These are phyloP conservation scores for Athelia psychrophila DNA, from an alignment of 1,284 basidiomycete species.

Conservation along the genomic window DNA sequence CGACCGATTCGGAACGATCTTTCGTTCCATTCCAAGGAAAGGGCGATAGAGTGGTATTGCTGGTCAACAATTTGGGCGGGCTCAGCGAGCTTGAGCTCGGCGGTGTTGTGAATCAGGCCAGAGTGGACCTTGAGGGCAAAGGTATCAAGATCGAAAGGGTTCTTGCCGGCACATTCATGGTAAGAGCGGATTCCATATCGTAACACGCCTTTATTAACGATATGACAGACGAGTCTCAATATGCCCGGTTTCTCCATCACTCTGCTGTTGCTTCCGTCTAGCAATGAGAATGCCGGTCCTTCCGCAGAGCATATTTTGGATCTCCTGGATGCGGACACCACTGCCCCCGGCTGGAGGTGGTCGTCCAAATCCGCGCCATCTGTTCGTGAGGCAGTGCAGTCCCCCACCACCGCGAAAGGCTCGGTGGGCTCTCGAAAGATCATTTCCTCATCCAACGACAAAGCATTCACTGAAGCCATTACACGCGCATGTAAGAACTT, in stretches of 20 bases:
- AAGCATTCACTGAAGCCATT: conserved; percentile 55
- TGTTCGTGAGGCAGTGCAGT: conserved; percentile 11
- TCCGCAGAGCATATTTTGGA: conserved; percentile 58
- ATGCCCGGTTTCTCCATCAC: conserved; percentile 96
- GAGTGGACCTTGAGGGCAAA: conserved; percentile 49
- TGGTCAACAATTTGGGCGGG: conserved; percentile 84
- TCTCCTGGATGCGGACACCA: conserved; percentile 73
- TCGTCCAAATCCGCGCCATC: conserved; percentile 40
- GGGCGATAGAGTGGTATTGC: conserved; percentile 64
- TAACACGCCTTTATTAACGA: conserved; percentile 2
- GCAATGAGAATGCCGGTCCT: conserved; percentile 32
- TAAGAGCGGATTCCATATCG: conserved; percentile 22
- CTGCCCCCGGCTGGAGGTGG: conserved; percentile 86
- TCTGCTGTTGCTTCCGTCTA: conserved; percentile 72
- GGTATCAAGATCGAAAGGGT: conserved; percentile 63
- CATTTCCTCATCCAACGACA: conserved; percentile 41
- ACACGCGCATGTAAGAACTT: conserved; percentile 68
- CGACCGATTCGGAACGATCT: conserved; percentile 77
- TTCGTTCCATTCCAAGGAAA: conserved; percentile 78
- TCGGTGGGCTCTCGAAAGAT: conserved; percentile 11
- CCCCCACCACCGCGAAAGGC: conserved; percentile 17
- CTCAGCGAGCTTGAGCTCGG: conserved; percentile 85
- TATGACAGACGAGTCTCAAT: conserved; percentile 77
- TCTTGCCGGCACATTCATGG: conserved; percentile 84
- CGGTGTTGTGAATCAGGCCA: conserved; percentile 64